Base-by-base conservation (phyloP, 2,329 filamentous ascomycete species). In the Alternaria gaisen region DNA sequence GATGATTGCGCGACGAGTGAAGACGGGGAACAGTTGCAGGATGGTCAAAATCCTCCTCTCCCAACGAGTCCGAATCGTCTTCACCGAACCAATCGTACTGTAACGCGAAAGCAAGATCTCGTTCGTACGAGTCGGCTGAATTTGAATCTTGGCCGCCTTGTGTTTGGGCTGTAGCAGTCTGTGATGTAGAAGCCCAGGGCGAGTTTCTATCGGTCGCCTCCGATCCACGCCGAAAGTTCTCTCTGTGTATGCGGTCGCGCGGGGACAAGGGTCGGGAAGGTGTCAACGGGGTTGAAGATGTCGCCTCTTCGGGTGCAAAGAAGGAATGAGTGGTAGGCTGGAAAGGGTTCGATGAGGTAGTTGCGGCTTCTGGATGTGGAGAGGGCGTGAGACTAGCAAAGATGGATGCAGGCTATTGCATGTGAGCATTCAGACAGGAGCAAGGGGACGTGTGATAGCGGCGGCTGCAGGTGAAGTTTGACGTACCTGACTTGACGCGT, bases 31-130 rank as follows among this genome's bases (percentile, higher is more conserved):
- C 20, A 36, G 30, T 36, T 18, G 16, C 46, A 9, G 20, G 46
- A 50, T 26, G 14, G 30, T 38, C 16, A 16, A 36, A 11, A 38
- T 57, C 48, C 11, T 55, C 36, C 16, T 58, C 24, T 10, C 16
- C 30, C 24, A 43, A 54, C 11, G 52, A 32, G 26, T 42, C 22
- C n/a, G 22, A 30, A 24, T 64, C 38, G 56, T 63, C 46, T 6
- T 44, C 40, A 16, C 6, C 48, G 3, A 63, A 36, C 30, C 64
- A 41, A n/a, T 53, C 42, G 55, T 63, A 14, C 41, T 67, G 56
- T 26, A 67, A 43, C n/a, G 65, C 46, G 7, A 51, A n/a, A n/a
- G 63, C 58, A n/a, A 62, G 24, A 8, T 64, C 58, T 32, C 58
- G 44, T 34, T 64, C 55, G 18, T 43, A 55, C n/a, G 57, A 30